Base-by-base conservation (phyloP, 768 basidiomycete species). In the Collybia sordida region DNA sequence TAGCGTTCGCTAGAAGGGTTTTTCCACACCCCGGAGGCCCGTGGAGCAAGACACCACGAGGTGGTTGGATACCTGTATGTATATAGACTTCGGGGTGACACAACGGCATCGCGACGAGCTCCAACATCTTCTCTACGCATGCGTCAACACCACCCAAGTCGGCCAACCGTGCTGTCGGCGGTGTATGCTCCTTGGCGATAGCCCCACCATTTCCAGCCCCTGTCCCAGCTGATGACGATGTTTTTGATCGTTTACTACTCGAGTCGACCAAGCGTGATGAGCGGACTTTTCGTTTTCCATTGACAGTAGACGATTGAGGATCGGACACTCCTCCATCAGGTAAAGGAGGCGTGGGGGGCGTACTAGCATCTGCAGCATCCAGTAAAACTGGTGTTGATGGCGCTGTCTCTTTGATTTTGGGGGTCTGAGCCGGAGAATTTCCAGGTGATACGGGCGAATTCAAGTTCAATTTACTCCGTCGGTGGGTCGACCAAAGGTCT, bases 21-120 rank as follows among this genome's bases (percentile, higher is more conserved):
- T 99, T 99, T 4, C 97, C 97, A 60, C 95, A 98, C 12, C 96
- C 97, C 0, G 96, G 94, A 4, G 97, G 96, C 1, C 97, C 97
- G 66, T 98, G 90, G 7, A 99, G 67, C 18, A 99, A 67, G 0
- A 99, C 93, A 9, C 97, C 97, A 41, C 95, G 72, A 1, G 96
- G 94, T 3, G 95, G 88, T 55, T 90, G 87, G 2, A 97, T 88
- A 1, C 97, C 96, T 0, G 93, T 95, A 56, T 94, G 88, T 4
- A 91, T 69, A 70, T 98, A 98, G 6, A 99, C 84, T 65, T 99
- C 97, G 0, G 97, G 97, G 69, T 98, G 95, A 45, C 86, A 85
- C 1, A 99, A 70, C 0, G 97, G 97, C 83, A 98, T 88, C 1
- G 91, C 93, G 12, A 98, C 93, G n/a, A 96, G 84, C 61, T 98